Evolutionary conservation across 2,329 filamentous ascomycete genomes (phyloP).

Genomic region (Curvularia hawaiiensis): DNA sequence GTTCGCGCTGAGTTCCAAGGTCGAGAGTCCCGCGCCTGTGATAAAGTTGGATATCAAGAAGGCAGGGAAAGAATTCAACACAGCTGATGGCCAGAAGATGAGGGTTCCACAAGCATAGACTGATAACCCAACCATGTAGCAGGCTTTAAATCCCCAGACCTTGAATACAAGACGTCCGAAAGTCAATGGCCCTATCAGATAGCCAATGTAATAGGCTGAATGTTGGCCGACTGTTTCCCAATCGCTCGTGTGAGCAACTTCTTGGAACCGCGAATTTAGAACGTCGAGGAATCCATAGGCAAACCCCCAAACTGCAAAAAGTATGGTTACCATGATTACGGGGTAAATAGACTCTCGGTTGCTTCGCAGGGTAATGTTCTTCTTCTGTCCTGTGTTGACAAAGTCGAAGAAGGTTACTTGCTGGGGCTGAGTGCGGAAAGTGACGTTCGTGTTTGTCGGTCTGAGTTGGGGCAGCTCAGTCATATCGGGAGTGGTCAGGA

Average conservation of each 20-base stretch:
- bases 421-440: slow-evolving; percentile 29
- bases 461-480: slow-evolving; percentile 41
- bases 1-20: slow-evolving; percentile 65
- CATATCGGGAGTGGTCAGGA: slow-evolving; percentile 57
- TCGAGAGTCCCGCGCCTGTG: slow-evolving; percentile 64
- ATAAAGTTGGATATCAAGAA: slow-evolving; percentile 68
- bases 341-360: slow-evolving; percentile 71
- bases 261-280: slow-evolving; percentile 73
- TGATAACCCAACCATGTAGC: slow-evolving; percentile 63
- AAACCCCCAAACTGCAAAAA: slow-evolving; percentile 90
- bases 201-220: slow-evolving; percentile 73
- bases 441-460: slow-evolving; percentile 45
- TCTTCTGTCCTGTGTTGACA: slow-evolving; percentile 69
- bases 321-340: slow-evolving; percentile 73
- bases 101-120: slow-evolving; percentile 68
- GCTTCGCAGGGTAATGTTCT: slow-evolving; percentile 71
- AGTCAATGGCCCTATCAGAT: slow-evolving; percentile 71
- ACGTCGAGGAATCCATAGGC: slow-evolving; percentile 87
- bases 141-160: slow-evolving; percentile 66
- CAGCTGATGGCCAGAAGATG: slow-evolving; percentile 69
- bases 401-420: slow-evolving; percentile 72
- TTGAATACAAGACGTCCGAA: slow-evolving; percentile 65
- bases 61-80: slow-evolving; percentile 64
- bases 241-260: slow-evolving; percentile 64
- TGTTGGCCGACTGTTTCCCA: slow-evolving; percentile 71